Evolutionary conservation across 2,329 filamentous ascomycete species (phyloP).

Genomic region (Hysterium pulicare): DNA sequence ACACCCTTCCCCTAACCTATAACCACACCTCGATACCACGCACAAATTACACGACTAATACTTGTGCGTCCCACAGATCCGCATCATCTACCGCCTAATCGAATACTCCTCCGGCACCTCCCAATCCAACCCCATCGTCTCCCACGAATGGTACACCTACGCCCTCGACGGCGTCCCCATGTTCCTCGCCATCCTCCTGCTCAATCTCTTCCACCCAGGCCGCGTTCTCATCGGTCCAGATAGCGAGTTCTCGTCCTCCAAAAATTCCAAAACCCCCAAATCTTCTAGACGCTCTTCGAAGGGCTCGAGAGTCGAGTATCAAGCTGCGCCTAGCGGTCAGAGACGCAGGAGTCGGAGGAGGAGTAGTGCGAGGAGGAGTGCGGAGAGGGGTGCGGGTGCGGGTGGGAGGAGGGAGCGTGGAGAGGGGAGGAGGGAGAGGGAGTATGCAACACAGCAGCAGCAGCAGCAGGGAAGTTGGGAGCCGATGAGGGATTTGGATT

Average conservation of each 20-base stretch:
- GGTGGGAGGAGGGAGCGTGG: no score
- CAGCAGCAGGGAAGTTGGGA: not conserved
- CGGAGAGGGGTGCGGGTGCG: slow-evolving; percentile 5
- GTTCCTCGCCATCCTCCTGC: slow-evolving; percentile 34
- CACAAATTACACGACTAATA: no score
- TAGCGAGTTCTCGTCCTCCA: slow-evolving; percentile 6
- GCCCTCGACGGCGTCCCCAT: slow-evolving; percentile 53
- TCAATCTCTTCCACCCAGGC: slow-evolving; percentile 10
- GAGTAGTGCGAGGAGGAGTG: slow-evolving; percentile 7
- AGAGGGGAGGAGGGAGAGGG: not conserved
- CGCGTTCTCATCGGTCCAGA: slow-evolving; percentile 5
- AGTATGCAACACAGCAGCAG: not conserved
- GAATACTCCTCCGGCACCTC: slow-evolving; percentile 50
- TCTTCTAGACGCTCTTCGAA: no score
- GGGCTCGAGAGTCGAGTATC: no score
- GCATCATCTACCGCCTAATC: slow-evolving; percentile 57
- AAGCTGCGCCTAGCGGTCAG: no score
- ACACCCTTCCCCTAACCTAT: no score
- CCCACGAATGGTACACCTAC: slow-evolving; percentile 51
- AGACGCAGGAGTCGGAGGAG: slow-evolving; percentile 8
- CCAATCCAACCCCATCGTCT: slow-evolving; percentile 40
- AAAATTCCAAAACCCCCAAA: no score
- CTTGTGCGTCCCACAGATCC: slow-evolving; percentile 14
- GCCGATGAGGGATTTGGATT: no score
- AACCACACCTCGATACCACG: no score